Base-by-base conservation (phyloP, 1,284 basidiomycete genomes). In the Testicularia cyperi region DNA sequence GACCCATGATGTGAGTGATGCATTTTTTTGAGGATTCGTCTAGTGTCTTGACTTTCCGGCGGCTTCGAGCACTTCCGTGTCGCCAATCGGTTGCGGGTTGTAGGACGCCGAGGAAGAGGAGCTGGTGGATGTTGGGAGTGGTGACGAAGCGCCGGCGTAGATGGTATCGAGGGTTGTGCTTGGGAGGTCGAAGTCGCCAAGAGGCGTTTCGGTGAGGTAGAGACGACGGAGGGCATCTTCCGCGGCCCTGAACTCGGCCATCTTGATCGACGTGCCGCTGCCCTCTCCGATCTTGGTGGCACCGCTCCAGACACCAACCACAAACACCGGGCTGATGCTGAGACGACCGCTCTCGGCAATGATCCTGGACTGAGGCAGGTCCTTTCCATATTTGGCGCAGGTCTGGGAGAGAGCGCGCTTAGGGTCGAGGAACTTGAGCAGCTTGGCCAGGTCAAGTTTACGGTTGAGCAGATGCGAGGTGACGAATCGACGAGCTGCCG, bases 171-270 rank as follows among this genome's bases (percentile, higher is more conserved):
- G 44, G 14, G 72, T 74, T 5, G 28, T 20, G 18, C 66, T 68
- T 4, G 72, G 70, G 44, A 70, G 16, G 31, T 56, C 44, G 83
- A 83, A 45, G 86, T 72, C 34, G 82, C 77, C 57, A 86, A 81
- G 38, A 10, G 89, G 88, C 39, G 57, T 51, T 26, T 71, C 63
- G 9, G 68, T 53, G 16, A 91, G 81, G 78, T 89, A 91, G 21
- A 92, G 80, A 25, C 88, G 82, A 54, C 87, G 84, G 21, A 92
- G 80, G 0, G 89, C 83, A 72, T 91, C 87, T 77, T 91, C 88
- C 4, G 89, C 88, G 16, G 89, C 88, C 28, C 95, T 82, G 79
- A 85, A 95, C 78, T 97, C 90, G 14, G 92, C 92, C 94, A 98
- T 98, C 74, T 84, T 85, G 47, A 96, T 80, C 14, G 88, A 91